These are phyloP conservation scores for Geranomyces michiganensis DNA, from an alignment of 192 early-diverging fungal species.

Conservation along the genomic window DNA sequence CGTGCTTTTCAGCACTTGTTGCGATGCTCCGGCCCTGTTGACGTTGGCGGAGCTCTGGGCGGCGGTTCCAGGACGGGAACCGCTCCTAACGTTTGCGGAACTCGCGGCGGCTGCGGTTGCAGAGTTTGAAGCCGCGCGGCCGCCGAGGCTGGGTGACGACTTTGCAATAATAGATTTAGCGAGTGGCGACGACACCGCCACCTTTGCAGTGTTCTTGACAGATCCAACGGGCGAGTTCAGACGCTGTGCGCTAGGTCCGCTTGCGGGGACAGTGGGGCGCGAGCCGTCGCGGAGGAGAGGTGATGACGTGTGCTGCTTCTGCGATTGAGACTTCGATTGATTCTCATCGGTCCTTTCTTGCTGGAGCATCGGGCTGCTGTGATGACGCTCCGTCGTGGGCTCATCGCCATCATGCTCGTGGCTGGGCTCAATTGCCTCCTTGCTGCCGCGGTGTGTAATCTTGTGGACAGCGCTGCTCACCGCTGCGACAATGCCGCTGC, in stretches of 20 bases:
- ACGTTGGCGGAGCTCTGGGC: slow-evolving; percentile 5
- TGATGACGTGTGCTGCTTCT: background rate
- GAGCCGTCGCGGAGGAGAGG: background rate
- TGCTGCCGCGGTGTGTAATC: background rate
- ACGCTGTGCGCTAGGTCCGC: background rate
- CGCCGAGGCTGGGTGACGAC: background rate
- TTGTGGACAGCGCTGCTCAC: background rate
- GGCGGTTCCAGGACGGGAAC: background rate
- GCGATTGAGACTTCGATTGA: background rate
- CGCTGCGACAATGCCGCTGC: background rate
- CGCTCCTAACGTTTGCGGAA: background rate
- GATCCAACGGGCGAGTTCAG: background rate
- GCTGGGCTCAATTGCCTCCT: background rate
- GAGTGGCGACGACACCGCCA: background rate
- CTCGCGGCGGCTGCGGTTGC: background rate
- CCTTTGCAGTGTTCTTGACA: background rate
- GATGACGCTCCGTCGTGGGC: background rate
- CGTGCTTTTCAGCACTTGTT: too few species aligned
- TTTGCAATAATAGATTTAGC: background rate
- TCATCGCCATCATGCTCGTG: background rate
- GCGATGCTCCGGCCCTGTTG: too few species aligned
- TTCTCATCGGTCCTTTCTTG: background rate
- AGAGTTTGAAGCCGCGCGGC: too few species aligned
- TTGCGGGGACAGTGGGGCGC: background rate
- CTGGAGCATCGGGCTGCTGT: background rate